Conservation (phyloP, 2,329 filamentous ascomycete species). For the Pseudocercospora eumusae region DNA sequence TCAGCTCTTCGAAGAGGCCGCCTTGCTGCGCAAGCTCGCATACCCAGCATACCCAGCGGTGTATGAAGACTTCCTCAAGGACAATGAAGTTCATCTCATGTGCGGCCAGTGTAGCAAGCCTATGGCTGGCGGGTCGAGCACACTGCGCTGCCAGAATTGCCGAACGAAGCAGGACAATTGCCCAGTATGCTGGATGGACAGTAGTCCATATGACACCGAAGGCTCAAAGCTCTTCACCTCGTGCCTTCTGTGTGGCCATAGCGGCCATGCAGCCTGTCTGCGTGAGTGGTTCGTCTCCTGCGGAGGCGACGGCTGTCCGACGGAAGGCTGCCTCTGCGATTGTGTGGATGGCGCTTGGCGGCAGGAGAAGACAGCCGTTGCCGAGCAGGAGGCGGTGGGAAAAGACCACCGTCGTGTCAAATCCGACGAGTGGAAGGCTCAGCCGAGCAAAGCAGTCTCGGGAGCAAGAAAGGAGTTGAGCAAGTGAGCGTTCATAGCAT, state of each 20-base stretch:
- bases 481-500: slow-evolving; percentile 14
- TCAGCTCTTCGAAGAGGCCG: slow-evolving; percentile 54
- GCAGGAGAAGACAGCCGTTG: slow-evolving; percentile 28
- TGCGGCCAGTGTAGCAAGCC: slow-evolving; percentile 60
- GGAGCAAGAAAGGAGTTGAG: slow-evolving; percentile 37
- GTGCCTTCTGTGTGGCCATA: slow-evolving; percentile 63
- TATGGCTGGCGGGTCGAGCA: slow-evolving; percentile 49
- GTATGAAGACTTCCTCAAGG: slow-evolving; percentile 58
- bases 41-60: slow-evolving; percentile 59
- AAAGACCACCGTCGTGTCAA: slow-evolving; percentile 36
- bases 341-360: slow-evolving; percentile 42
- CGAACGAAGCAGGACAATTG: slow-evolving; percentile 46
- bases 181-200: slow-evolving; percentile 49
- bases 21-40: slow-evolving; percentile 57
- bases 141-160: slow-evolving; percentile 56
- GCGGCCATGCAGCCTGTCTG: slow-evolving; percentile 60
- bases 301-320: slow-evolving; percentile 58
- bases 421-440: slow-evolving; percentile 47
- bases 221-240: slow-evolving; percentile 39
- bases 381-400: slow-evolving; percentile 43
- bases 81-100: slow-evolving; percentile 56
- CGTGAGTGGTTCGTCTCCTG: slow-evolving; percentile 57
- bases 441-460: slow-evolving; percentile 47
- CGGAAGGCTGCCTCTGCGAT: slow-evolving; percentile 61
- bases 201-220: slow-evolving; percentile 39